phyloP scores from a whole-genome alignment of 495 filamentous ascomycete species.

The Neurospora sp. region DNA sequence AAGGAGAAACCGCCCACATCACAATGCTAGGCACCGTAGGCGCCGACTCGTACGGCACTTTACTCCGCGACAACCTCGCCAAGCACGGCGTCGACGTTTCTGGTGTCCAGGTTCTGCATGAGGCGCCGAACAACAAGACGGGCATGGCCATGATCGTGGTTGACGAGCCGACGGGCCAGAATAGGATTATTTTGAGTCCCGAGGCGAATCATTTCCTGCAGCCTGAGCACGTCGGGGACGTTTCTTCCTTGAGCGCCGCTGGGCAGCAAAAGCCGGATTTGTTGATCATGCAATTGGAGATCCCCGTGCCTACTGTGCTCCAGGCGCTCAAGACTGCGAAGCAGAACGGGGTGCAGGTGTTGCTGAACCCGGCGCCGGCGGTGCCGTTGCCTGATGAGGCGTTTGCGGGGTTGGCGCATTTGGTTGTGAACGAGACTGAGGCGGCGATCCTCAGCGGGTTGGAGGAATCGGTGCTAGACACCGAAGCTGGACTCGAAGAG shows the following conservation, averaged over 20 bases:
- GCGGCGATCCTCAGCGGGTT: slow-evolving; percentile 57
- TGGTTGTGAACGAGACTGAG: slow-evolving; percentile 90
- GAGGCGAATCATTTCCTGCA: slow-evolving; percentile 60
- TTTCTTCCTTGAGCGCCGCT: slow-evolving; percentile 8
- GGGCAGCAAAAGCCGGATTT: slow-evolving; percentile 46
- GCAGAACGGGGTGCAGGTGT: slow-evolving; percentile 42
- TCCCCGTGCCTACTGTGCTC: slow-evolving; percentile 62
- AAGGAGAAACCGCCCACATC: slow-evolving; percentile 38
- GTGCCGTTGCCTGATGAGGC: slow-evolving; percentile 55
- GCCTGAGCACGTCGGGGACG: slow-evolving; percentile 5
- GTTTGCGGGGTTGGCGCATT: slow-evolving; percentile 59
- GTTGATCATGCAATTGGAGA: slow-evolving; percentile 83
- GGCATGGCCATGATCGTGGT: slow-evolving; percentile 84
- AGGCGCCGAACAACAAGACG: slow-evolving; percentile 39
- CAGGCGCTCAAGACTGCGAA: slow-evolving; percentile 49
- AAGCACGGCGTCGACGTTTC: slow-evolving; percentile 53
- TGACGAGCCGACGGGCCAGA: slow-evolving; percentile 65
- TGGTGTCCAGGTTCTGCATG: slow-evolving; percentile 34
- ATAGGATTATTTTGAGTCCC: slow-evolving; percentile 72
- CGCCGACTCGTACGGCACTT: slow-evolving; percentile 49
- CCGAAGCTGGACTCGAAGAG: slow-evolving; percentile 29
- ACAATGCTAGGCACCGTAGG: slow-evolving; percentile 82
- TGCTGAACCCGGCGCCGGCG: slow-evolving; percentile 83
- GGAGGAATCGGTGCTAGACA: slow-evolving; percentile 37
- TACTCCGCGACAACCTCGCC: slow-evolving; percentile 41